Evolutionary conservation across 1,284 basidiomycete genomes (phyloP), one percentile per base, ranked within the genome.

Genomic region (Salmacisia buchloeana): DNA sequence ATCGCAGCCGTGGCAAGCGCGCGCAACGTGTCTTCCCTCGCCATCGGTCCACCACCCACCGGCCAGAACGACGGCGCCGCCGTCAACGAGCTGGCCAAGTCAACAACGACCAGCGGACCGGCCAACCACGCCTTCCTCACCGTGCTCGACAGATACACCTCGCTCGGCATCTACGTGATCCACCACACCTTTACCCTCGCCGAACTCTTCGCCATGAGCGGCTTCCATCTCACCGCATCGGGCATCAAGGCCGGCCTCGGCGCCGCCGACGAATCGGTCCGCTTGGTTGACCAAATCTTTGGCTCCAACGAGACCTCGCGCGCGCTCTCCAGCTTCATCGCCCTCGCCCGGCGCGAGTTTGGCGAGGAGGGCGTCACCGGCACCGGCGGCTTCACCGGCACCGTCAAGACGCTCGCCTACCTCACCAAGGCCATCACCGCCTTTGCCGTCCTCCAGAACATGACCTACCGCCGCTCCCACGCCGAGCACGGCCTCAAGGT

Each of bases 371-470:
- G 59, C 18, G 68, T 69, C 23, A 75, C 74, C 29, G 71, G 79
- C 15, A 74, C 71, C 59, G 77, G 79, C 38, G 77, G 69, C 10
- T 58, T 82, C 0, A 68, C 76, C 15, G 79, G 70, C 49, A 60
- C 66, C 18, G 21, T 71, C 62, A 65, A 63, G 18, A 52, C 68
- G 10, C 61, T 76, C 41, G 68, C 67, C 52, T 64, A 67, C 9
- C 73, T 84, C 59, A 84, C 83, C 0, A 83, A 82, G 66, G 82
- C 83, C 2, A 68, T 84, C 62, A 84, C 83, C 1, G 83, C 83
- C 0, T 84, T 83, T 71, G 83, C 82, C 0, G 82, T 82, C 59
- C 71, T 84, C 1, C 83, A 83, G 70, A 81, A 79, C 18, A 82
- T 82, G 18, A 84, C 83, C 3, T 82, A 81, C 76, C 73, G 80